Percentiles rank a stretch among this genome's conserved stretches.
Conservation (phyloP, 768 basidiomycete genomes). For the Naganishia onofrii region DNA sequence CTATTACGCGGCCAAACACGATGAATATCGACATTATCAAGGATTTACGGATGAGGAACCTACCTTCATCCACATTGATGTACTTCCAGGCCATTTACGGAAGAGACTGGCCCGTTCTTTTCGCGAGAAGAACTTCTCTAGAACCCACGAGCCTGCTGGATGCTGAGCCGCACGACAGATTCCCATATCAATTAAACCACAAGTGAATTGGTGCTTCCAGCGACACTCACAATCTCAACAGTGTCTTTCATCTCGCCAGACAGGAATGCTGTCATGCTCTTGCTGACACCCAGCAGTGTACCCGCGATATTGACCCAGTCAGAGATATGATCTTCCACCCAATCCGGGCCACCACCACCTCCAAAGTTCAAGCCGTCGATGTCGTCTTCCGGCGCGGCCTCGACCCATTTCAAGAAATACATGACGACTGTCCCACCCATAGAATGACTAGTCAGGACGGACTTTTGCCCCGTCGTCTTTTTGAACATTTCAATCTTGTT, state of each 20-base stretch:
- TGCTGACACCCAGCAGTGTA: slow-evolving; percentile 75
- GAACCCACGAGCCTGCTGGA: slow-evolving; percentile 51
- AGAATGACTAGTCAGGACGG: slow-evolving; percentile 64
- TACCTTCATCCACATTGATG: slow-evolving; percentile 90
- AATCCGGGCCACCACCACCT: slow-evolving; percentile 67
- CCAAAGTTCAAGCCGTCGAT: slow-evolving; percentile 56
- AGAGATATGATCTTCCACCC: slow-evolving; percentile 94
- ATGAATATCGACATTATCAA: neutral
- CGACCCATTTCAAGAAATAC: slow-evolving; percentile 81
- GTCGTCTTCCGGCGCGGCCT: slow-evolving; percentile 65
- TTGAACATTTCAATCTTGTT: slow-evolving; percentile 74
- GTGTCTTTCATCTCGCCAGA: slow-evolving; percentile 96
- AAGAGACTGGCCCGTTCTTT: slow-evolving; percentile 85
- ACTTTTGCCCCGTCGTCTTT: slow-evolving; percentile 69
- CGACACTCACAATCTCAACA: slow-evolving; percentile 46
- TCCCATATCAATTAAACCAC: slow-evolving; percentile 71
- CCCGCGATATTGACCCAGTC: slow-evolving; percentile 80
- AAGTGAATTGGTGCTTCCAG: slow-evolving; percentile 66
- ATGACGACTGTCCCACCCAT: slow-evolving; percentile 51
- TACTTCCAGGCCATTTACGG: slow-evolving; percentile 90
- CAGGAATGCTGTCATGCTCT: slow-evolving; percentile 91
- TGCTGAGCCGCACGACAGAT: slow-evolving; percentile 39
- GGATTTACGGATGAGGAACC: slow-evolving; percentile 13
- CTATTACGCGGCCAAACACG: neutral
- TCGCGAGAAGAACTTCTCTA: slow-evolving; percentile 72